phyloP scores from a whole-genome alignment of 2,329 filamentous ascomycete genomes.

The Fusarium compactum region DNA sequence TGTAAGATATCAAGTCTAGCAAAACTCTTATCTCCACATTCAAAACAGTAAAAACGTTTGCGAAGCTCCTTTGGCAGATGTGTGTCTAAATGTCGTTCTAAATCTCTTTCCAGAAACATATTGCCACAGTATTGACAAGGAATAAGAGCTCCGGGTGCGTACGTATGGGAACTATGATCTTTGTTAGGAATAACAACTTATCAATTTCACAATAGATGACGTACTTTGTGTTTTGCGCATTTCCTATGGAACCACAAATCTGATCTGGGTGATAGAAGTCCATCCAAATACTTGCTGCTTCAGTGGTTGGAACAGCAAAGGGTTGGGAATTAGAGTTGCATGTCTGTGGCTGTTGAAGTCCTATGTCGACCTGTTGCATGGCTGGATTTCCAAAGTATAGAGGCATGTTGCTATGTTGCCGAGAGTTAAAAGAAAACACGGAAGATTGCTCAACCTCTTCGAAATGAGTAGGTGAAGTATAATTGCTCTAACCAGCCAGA shows the following conservation, averaged over 20 bases:
- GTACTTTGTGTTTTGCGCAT: not conserved
- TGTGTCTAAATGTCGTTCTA: not conserved
- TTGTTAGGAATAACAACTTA: not conserved
- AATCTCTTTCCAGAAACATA: not conserved
- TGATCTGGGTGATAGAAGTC: not conserved
- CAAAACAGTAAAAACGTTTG: not conserved
- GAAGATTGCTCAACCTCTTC: not conserved
- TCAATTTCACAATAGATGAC: not conserved
- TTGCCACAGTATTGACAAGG: not conserved
- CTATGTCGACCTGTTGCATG: not conserved
- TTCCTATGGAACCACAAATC: not conserved
- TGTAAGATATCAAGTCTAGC: not conserved
- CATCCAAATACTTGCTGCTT: not conserved
- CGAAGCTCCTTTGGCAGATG: not conserved
- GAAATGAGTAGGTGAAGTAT: not conserved
- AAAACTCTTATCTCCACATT: not conserved
- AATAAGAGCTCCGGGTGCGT: not conserved
- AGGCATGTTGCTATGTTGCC: not conserved
- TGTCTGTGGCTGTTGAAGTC: not conserved
- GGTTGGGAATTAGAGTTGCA: not conserved
- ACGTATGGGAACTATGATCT: not conserved
- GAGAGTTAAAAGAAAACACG: not conserved
- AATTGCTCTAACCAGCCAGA: constrained; percentile 1
- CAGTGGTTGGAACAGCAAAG: not conserved
- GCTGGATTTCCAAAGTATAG: not conserved